These are phyloP conservation scores for Xylaria hypoxylon DNA, from an alignment of 2,329 filamentous ascomycete genomes.

Conservation along the genomic window DNA sequence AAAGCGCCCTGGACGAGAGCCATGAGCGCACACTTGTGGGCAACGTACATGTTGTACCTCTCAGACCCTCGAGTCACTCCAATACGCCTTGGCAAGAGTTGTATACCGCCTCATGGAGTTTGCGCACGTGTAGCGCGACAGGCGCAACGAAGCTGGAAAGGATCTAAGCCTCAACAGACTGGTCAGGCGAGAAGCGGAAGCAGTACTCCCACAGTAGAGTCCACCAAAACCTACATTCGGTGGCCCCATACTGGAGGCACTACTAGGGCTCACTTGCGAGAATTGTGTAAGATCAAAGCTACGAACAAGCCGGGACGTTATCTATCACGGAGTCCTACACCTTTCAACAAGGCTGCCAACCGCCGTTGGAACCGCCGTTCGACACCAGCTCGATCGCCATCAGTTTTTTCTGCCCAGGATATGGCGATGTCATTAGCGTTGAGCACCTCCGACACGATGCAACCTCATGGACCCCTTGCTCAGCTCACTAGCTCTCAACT, in stretches of 20 bases:
- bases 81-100: conserved; percentile 71
- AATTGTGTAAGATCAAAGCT: conserved; percentile 70
- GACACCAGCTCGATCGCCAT: conserved; percentile 59
- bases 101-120: conserved; percentile 73
- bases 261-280: conserved; percentile 71
- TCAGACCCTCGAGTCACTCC: conserved; percentile 76
- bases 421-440: conserved; percentile 72
- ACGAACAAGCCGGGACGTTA: conserved; percentile 58
- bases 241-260: conserved; percentile 75
- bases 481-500: conserved; percentile 63
- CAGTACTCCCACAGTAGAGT: conserved; percentile 65
- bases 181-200: conserved; percentile 62
- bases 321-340: conserved; percentile 66
- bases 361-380: conserved; percentile 63
- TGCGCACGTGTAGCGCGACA: conserved; percentile 74
- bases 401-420: conserved; percentile 69
- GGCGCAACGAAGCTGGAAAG: conserved; percentile 75
- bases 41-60: conserved; percentile 72
- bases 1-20: conserved; percentile 72
- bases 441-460: conserved; percentile 74
- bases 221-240: conserved; percentile 62
- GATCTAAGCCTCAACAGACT: conserved; percentile 59
- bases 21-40: conserved; percentile 75
- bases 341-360: conserved; percentile 64
- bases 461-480: conserved; percentile 70